phyloP scores from a whole-genome alignment of 805 yeast species.

The Candida insectorum region DNA sequence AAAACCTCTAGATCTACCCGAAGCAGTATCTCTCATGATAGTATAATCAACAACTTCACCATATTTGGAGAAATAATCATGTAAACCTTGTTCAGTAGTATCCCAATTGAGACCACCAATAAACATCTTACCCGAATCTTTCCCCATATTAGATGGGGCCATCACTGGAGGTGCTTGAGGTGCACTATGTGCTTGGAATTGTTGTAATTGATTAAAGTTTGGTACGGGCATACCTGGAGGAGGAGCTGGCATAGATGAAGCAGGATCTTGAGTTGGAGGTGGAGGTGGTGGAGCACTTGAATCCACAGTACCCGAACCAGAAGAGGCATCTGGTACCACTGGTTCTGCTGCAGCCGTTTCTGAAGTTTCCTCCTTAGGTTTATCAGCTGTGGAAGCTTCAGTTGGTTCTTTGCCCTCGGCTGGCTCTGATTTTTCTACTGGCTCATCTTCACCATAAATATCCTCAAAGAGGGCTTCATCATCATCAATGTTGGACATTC shows the following conservation, averaged over 20 bases:
- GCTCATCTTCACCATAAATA: constrained; percentile 47
- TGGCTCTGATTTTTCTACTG: constrained; percentile 2
- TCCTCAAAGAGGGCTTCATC: constrained; percentile 95
- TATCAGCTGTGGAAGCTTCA: constrained; percentile 1
- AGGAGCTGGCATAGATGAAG: constrained; percentile 6
- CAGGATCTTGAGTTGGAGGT: constrained; percentile 1
- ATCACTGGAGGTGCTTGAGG: constrained; percentile 9
- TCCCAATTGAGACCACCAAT: constrained; percentile 98
- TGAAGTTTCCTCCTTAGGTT: constrained; percentile 4
- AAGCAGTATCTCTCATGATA: constrained; percentile 84
- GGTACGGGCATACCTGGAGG: constrained; percentile 6
- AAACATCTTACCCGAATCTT: constrained; percentile 86
- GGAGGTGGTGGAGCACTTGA: constrained; percentile 1
- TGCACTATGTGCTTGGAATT: constrained; percentile 16
- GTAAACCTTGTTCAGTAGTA: constrained; percentile 84
- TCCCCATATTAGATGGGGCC: constrained; percentile 31
- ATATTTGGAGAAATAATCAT: constrained; percentile 76
- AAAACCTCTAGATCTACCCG: constrained; percentile 92
- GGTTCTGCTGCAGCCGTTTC: constrained; percentile 10
- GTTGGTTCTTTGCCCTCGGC: constrained; percentile 13
- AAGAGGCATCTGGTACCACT: constrained; percentile 5
- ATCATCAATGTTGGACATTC: constrained; percentile 60
- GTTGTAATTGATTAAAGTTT: constrained; percentile 11
- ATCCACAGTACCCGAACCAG: neutral
- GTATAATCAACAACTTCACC: constrained; percentile 88